Percentiles rank a stretch among this genome's conserved stretches.
These are phyloP conservation scores for Coniferiporia sulphurascens DNA, from an alignment of 1,284 basidiomycete genomes.

Conservation along the genomic window DNA sequence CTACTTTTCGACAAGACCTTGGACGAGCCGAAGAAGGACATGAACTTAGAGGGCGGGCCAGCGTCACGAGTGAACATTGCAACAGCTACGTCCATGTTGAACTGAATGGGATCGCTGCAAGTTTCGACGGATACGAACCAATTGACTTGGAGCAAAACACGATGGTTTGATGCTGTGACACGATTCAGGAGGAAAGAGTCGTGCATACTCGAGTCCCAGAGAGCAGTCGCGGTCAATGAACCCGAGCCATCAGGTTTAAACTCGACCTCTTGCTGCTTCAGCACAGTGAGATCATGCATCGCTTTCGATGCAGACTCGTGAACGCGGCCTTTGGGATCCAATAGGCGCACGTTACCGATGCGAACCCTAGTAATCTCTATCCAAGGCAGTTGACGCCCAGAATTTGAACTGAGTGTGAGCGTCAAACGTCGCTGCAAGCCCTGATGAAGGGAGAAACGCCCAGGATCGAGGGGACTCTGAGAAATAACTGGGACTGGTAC, in stretches of 20 bases:
- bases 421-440: constrained; percentile 85
- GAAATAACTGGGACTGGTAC: constrained; percentile 79
- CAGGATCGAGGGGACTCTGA: constrained; percentile 75
- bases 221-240: constrained; percentile 58
- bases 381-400: constrained; percentile 88
- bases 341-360: constrained; percentile 76
- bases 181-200: constrained; percentile 84
- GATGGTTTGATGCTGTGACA: constrained; percentile 74
- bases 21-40: constrained; percentile 71
- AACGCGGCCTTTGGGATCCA: constrained; percentile 81
- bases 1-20: constrained; percentile 74
- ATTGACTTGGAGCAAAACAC: constrained; percentile 73
- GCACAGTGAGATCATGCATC: constrained; percentile 64
- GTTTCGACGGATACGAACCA: constrained; percentile 82
- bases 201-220: constrained; percentile 95
- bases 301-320: constrained; percentile 70
- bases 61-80: constrained; percentile 86
- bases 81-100: constrained; percentile 84
- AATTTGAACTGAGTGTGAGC: constrained; percentile 79
- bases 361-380: constrained; percentile 71
- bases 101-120: constrained; percentile 79
- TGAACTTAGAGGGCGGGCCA: constrained; percentile 72
- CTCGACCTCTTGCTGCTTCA: constrained; percentile 67
- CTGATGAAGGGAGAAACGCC: constrained; percentile 87
- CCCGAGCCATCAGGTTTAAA: constrained; percentile 83